Evolutionary conservation across 805 yeast species (phyloP), one percentile per base, ranked within the genome.

Genomic region (Zygoascus biomembranicola): DNA sequence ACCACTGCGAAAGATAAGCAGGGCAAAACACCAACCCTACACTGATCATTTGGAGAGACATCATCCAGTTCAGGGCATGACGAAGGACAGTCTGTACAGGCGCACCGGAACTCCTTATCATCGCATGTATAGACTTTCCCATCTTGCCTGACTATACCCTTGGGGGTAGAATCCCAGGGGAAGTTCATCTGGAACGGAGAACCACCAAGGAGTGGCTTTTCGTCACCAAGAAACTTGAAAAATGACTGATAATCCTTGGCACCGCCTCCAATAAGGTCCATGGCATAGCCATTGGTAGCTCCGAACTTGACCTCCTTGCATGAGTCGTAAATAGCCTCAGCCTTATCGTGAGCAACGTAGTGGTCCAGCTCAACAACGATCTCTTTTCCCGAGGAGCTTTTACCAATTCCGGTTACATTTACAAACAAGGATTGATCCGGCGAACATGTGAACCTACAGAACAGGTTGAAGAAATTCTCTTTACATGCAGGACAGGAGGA

Each of bases 221-320:
- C 95, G 66, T 92, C 98, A 11, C 98, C 98, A 50, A 94, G 69
- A 64, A 92, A 94, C 69, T 90, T 86, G 59, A 92, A 72, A 65
- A 92, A 92, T 52, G 81, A 80, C 32, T 73, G 61, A 66, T 80
- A 87, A 61, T 82, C 79, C 52, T 75, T 77, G 1, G 98, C 97
- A 1, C 98, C 98, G n/a, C 99, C 99, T 8, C 99, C 99, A 43
- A 92, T 84, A 43, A 92, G 75, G 65, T 92, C 98, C 97, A 92
- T 90, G 9, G 97, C 98, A 62, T 78, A 87, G 1, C 97, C 97
- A 68, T 90, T 92, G 2, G 97, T 90, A 8, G 97, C 96, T 2
- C 92, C 82, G 67, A 94, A 90, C 69, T 92, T 90, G 66, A 92
- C 85, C 57, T 84, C 81, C 61, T 86, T 86, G 71, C 99, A 92